Percentiles rank a stretch among this genome's conserved stretches.
These are phyloP conservation scores for Cudoniella acicularis DNA, from an alignment of 495 filamentous ascomycete species.

Conservation along the genomic window DNA sequence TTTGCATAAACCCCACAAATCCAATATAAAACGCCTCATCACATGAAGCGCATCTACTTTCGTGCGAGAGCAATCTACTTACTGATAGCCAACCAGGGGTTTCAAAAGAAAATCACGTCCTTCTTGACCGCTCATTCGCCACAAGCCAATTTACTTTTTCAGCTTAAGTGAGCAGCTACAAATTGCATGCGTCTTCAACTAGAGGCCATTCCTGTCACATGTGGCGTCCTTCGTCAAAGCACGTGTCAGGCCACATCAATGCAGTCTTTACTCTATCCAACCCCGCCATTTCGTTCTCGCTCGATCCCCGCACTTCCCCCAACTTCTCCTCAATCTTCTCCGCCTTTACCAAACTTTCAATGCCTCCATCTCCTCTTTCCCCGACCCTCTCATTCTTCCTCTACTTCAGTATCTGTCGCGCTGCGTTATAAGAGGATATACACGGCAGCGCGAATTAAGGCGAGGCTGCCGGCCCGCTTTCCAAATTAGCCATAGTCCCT, in stretches of 20 bases:
- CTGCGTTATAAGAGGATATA: neutral
- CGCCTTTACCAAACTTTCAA: neutral
- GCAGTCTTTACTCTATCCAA: neutral
- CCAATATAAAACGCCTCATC: constrained; percentile 5
- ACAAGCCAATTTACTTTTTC: constrained; percentile 9
- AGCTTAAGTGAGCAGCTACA: neutral
- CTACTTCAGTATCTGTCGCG: neutral
- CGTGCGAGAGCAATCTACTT: constrained; percentile 1
- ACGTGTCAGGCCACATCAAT: constrained; percentile 8
- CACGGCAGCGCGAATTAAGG: neutral
- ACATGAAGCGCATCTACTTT: constrained; percentile 10
- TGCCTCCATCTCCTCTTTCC: neutral
- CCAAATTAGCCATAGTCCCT: constrained; percentile 1
- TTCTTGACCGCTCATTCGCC: neutral
- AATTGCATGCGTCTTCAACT: neutral
- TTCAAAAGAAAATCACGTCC: constrained; percentile 1
- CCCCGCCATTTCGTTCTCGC: neutral
- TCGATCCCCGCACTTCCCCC: neutral
- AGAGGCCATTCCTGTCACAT: constrained; percentile 1
- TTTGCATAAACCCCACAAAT: constrained; percentile 4
- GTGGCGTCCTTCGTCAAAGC: neutral
- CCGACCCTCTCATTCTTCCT: neutral
- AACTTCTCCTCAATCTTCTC: neutral
- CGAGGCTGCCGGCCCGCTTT: neutral
- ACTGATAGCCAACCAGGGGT: neutral